phyloP scores from a whole-genome alignment of 2,329 filamentous ascomycete genomes.

The Fusarium sp. region DNA sequence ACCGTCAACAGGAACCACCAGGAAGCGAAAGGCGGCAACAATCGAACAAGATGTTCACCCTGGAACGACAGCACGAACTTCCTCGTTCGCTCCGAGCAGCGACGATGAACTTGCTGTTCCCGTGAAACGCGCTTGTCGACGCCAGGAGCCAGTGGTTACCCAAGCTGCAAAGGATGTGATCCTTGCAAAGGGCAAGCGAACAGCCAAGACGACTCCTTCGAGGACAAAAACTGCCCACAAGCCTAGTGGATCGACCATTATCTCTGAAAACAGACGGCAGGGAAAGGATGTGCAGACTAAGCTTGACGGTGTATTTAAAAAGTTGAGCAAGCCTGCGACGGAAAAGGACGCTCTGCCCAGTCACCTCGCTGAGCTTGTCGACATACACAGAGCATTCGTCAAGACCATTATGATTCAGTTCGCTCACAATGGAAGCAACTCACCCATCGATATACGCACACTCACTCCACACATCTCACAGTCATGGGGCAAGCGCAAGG shows the following conservation, averaged over 20 bases:
- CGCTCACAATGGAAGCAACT: slow-evolving; percentile 72
- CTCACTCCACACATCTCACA: slow-evolving; percentile 72
- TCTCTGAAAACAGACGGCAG: slow-evolving; percentile 47
- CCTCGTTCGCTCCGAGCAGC: slow-evolving; percentile 51
- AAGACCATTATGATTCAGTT: slow-evolving; percentile 75
- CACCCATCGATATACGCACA: slow-evolving; percentile 71
- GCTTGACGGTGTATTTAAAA: slow-evolving; percentile 56
- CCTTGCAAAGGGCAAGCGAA: slow-evolving; percentile 47
- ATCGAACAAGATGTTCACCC: slow-evolving; percentile 44
- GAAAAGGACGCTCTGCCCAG: slow-evolving; percentile 55
- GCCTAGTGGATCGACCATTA: slow-evolving; percentile 48
- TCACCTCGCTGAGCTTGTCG: slow-evolving; percentile 68
- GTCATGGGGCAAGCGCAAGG: slow-evolving; percentile 77
- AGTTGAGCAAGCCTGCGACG: slow-evolving; percentile 41
- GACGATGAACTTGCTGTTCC: slow-evolving; percentile 44
- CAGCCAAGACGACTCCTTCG: slow-evolving; percentile 46
- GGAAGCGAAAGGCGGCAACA: slow-evolving; percentile 54
- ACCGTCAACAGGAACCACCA: slow-evolving; percentile 38
- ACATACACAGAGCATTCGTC: slow-evolving; percentile 74
- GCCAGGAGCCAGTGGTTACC: slow-evolving; percentile 37
- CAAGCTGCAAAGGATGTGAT: slow-evolving; percentile 12
- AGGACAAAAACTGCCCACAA: slow-evolving; percentile 47
- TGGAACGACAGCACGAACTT: slow-evolving; percentile 42
- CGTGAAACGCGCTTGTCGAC: slow-evolving; percentile 47
- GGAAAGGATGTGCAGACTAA: slow-evolving; percentile 49